Evolutionary conservation across 352 stramenopile genomes (phyloP), one percentile per base, ranked within the genome.

Genomic region (Phytophthora syringae): DNA sequence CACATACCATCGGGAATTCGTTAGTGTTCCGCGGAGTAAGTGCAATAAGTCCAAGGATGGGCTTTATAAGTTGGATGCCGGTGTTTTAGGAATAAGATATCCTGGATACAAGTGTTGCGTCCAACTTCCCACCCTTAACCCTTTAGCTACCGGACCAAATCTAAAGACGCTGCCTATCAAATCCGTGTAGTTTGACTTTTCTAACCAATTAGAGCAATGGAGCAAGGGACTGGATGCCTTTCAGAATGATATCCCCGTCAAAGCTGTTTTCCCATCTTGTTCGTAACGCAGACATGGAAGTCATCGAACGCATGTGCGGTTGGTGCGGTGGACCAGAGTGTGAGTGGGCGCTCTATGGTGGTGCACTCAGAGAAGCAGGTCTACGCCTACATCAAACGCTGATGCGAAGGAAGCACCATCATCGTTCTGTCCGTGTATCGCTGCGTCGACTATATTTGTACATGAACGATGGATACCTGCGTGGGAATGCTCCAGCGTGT

Each of bases 61-160:
- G n/a, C n/a, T n/a, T n/a, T n/a, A n/a, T n/a, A n/a, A n/a, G n/a
- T n/a, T n/a, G n/a, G n/a, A n/a, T n/a, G n/a, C n/a, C n/a, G n/a
- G n/a, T n/a, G n/a, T n/a, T n/a, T n/a, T n/a, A n/a, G n/a, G n/a
- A n/a, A n/a, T n/a, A n/a, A n/a, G n/a, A n/a, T n/a, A n/a, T n/a
- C n/a, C n/a, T n/a, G n/a, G n/a, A n/a, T n/a, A n/a, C n/a, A n/a
- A n/a, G n/a, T n/a, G n/a, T n/a, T n/a, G n/a, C n/a, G n/a, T n/a
- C n/a, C n/a, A n/a, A n/a, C n/a, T n/a, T n/a, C n/a, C n/a, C n/a
- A n/a, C n/a, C n/a, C n/a, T 54, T 54, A 54, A 43, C 47, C 15
- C n/a, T 54, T 54, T 54, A 54, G 11, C 47, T 54, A 54, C 47
- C 30, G 30, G 24, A 6, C 47, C 47, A 54, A 20, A 13, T 43